Evolutionary conservation across 2,329 filamentous ascomycete genomes (phyloP).

Genomic region (Arthrobotrys musiformis): DNA sequence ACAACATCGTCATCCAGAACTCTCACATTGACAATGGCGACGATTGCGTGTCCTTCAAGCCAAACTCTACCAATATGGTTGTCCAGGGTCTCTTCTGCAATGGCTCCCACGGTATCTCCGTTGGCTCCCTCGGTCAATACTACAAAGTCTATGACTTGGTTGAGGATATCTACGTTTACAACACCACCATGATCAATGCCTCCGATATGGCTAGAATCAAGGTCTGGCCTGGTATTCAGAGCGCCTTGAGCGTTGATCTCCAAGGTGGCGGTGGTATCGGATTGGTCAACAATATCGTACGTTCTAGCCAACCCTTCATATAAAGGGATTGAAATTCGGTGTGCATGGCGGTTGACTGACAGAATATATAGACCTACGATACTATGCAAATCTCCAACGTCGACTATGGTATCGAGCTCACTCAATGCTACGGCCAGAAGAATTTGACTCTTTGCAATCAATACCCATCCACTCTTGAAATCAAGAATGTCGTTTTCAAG

Average conservation of each 20-base stretch:
- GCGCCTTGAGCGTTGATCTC: constrained; percentile 70
- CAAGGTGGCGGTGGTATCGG: constrained; percentile 74
- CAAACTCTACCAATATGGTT: constrained; percentile 75
- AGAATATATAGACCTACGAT: constrained; percentile 68
- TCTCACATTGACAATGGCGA: constrained; percentile 74
- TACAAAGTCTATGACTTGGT: constrained; percentile 73
- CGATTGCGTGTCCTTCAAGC: constrained; percentile 80
- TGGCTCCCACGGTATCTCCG: constrained; percentile 76
- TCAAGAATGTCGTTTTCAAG: constrained; percentile 67
- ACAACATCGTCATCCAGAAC: constrained; percentile 74
- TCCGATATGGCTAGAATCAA: constrained; percentile 75
- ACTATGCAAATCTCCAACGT: constrained; percentile 70
- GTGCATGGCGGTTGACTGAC: not conserved
- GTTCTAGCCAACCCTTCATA: not conserved
- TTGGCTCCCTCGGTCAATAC: constrained; percentile 78
- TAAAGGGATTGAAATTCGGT: not conserved
- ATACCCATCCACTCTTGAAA: constrained; percentile 42
- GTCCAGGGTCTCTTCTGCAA: constrained; percentile 75
- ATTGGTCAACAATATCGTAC: constrained; percentile 70
- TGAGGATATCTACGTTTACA: constrained; percentile 74
- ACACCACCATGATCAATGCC: constrained; percentile 71
- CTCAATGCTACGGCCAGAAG: constrained; percentile 70
- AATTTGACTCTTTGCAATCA: constrained; percentile 67
- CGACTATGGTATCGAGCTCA: constrained; percentile 73
- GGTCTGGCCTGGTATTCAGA: constrained; percentile 73